Conservation (phyloP, 192 early-diverging fungal genomes). For the Coemansia sp. region DNA sequence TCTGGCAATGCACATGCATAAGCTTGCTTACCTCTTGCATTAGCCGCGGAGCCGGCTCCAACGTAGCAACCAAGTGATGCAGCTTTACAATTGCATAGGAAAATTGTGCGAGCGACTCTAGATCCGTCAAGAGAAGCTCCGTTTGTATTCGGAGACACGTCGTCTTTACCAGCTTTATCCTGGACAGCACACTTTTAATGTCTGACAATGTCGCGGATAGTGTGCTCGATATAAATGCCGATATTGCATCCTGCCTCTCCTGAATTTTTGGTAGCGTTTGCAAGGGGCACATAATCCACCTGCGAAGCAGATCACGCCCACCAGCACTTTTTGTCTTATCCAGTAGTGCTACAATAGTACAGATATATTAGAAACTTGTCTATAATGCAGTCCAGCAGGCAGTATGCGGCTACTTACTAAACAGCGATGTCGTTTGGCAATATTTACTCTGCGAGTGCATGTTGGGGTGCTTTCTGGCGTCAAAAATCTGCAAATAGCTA, state of each 20-base stretch:
- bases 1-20: not conserved
- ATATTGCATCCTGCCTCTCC: constrained; percentile 27
- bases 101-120: constrained; percentile 37
- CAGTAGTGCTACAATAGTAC: constrained; percentile 25
- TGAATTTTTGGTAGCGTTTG: constrained; percentile 20
- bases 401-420: constrained; percentile 60
- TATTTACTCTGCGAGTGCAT: constrained; percentile 61
- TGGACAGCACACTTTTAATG: constrained; percentile 14
- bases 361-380: too few relatives aligned
- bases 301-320: constrained; percentile 26
- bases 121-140: constrained; percentile 25
- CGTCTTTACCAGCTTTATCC: constrained; percentile 11
- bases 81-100: constrained; percentile 26
- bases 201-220: constrained; percentile 1
- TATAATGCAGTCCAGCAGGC: too few relatives aligned
- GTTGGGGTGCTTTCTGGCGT: constrained; percentile 73
- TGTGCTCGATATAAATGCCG: not conserved
- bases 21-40: constrained; percentile 18
- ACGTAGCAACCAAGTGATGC: constrained; percentile 8
- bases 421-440: constrained; percentile 71
- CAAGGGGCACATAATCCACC: constrained; percentile 30
- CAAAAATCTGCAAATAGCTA: constrained; percentile 79
- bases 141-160: constrained; percentile 28
- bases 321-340: constrained; percentile 30
- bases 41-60: constrained; percentile 11